Conservation (phyloP, 192 early-diverging fungal genomes). For the Spizellomyces punctatus region DNA sequence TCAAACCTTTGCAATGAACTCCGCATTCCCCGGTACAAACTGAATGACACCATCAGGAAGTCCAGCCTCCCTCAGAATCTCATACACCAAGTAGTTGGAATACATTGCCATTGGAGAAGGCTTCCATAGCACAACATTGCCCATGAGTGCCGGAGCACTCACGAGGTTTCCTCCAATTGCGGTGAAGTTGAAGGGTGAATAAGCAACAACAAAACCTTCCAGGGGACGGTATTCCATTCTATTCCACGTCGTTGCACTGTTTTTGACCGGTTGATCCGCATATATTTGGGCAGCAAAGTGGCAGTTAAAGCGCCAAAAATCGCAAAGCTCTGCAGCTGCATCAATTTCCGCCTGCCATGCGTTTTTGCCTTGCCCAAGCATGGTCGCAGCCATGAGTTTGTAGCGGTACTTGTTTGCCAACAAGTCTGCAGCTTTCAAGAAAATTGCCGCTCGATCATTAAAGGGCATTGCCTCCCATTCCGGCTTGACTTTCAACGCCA, state of each 20-base stretch:
- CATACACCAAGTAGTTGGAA: slow-evolving; percentile 87
- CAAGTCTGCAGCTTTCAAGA: slow-evolving; percentile 97
- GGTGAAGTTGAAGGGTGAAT: slow-evolving; percentile 99
- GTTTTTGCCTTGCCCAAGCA: slow-evolving; percentile 99
- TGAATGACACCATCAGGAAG: slow-evolving; percentile 96
- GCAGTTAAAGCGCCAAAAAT: slow-evolving; percentile 95
- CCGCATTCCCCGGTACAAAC: slow-evolving; percentile 91
- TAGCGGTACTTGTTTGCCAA: slow-evolving; percentile 88
- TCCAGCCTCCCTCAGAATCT: slow-evolving; percentile 94
- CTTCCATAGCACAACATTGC: slow-evolving; percentile 98
- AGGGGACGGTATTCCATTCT: slow-evolving; percentile 92
- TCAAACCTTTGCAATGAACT: slow-evolving; percentile 67
- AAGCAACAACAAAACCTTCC: slow-evolving; percentile 97
- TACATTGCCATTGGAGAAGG: slow-evolving; percentile 85
- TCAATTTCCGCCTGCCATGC: slow-evolving; percentile 99
- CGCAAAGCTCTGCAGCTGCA: slow-evolving; percentile 89
- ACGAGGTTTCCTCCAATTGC: slow-evolving; percentile 97
- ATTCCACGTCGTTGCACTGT: slow-evolving; percentile 87
- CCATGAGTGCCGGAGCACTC: slow-evolving; percentile 93
- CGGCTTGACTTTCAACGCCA: slow-evolving; percentile 79
- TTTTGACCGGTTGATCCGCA: slow-evolving; percentile 87
- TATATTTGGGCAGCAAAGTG: slow-evolving; percentile 93
- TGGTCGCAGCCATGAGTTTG: slow-evolving; percentile 76
- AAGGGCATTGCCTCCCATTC: slow-evolving; percentile 93
- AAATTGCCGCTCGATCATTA: slow-evolving; percentile 92